Conservation (phyloP, 2,329 filamentous ascomycete genomes). For the Colletotrichum navitas region DNA sequence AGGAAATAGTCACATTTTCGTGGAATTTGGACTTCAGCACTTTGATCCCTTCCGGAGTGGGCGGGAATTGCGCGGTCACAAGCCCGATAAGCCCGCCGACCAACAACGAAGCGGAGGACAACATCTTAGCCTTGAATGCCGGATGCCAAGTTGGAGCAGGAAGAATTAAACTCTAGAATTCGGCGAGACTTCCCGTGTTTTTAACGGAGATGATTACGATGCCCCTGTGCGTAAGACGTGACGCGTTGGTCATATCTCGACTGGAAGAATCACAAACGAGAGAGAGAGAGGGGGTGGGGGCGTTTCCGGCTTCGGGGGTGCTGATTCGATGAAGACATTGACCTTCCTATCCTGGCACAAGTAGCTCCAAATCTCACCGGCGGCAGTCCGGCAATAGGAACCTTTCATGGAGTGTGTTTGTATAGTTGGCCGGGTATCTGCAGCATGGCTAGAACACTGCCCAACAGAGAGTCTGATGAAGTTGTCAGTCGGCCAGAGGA, state of each 20-base stretch:
- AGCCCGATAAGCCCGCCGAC: conserved; percentile 44
- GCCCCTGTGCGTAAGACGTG: conserved; percentile 6
- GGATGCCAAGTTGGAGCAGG: too few relatives aligned
- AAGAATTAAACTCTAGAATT: too few relatives aligned
- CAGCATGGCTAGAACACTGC: neutral
- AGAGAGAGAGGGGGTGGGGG: conserved; percentile 21
- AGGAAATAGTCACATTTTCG: conserved; percentile 71
- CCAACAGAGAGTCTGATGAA: neutral
- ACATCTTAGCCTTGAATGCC: neutral
- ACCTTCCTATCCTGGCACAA: conserved; percentile 34
- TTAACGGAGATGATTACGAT: neutral
- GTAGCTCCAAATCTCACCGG: neutral
- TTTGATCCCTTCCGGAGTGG: conserved; percentile 53
- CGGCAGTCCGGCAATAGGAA: conserved; percentile 8
- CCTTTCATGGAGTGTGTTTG: neutral
- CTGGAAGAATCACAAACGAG: conserved; percentile 15
- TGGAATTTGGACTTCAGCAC: conserved; percentile 70
- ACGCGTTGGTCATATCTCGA: conserved; percentile 21
- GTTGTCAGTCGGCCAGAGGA: neutral
- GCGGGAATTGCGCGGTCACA: conserved; percentile 49
- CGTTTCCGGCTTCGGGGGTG: neutral
- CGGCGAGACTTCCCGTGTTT: neutral
- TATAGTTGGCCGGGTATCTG: neutral
- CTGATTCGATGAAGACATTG: conserved; percentile 19
- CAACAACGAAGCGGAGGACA: conserved; percentile 28